Conservation (phyloP, 768 basidiomycete genomes). For the Neoboletus subvelutipes region DNA sequence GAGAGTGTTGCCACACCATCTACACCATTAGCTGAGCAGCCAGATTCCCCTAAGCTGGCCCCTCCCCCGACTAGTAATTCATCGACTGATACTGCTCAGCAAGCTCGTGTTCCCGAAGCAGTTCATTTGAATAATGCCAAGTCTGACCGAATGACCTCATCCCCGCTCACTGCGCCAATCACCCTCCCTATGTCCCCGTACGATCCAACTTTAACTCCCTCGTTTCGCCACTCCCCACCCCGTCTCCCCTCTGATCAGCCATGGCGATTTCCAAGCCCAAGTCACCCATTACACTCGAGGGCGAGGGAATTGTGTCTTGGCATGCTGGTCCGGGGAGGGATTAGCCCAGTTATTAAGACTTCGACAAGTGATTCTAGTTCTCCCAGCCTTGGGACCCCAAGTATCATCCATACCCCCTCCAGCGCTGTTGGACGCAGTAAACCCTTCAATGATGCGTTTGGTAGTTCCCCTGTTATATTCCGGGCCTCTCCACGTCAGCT, state of each 20-base stretch:
- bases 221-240: slow-evolving; percentile 75
- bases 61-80: slow-evolving; percentile 13
- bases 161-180: slow-evolving; percentile 27
- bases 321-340: slow-evolving; percentile 55
- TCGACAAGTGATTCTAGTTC: slow-evolving; percentile 29
- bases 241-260: slow-evolving; percentile 77
- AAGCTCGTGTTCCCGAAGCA: slow-evolving; percentile 1
- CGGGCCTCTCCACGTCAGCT: slow-evolving; percentile 42
- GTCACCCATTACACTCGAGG: slow-evolving; percentile 69
- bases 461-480: slow-evolving; percentile 40
- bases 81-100: not conserved
- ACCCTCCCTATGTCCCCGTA: slow-evolving; percentile 68
- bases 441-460: slow-evolving; percentile 30
- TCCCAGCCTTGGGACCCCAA: slow-evolving; percentile 30
- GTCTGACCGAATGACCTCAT: slow-evolving; percentile 14
- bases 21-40: slow-evolving; percentile 26
- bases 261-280: slow-evolving; percentile 79
- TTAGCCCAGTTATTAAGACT: slow-evolving; percentile 47
- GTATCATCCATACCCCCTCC: slow-evolving; percentile 30
- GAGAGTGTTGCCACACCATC: slow-evolving; percentile 17
- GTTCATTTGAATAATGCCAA: not conserved
- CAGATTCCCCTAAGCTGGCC: slow-evolving; percentile 24
- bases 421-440: slow-evolving; percentile 27
- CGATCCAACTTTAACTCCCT: slow-evolving; percentile 69
- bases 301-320: slow-evolving; percentile 64